A percentile compares a stretch with the other conserved stretches of the same genome.
phyloP scores from a whole-genome alignment of 164 flowering plant genomes.

The Paratinospora sagittata region DNA sequence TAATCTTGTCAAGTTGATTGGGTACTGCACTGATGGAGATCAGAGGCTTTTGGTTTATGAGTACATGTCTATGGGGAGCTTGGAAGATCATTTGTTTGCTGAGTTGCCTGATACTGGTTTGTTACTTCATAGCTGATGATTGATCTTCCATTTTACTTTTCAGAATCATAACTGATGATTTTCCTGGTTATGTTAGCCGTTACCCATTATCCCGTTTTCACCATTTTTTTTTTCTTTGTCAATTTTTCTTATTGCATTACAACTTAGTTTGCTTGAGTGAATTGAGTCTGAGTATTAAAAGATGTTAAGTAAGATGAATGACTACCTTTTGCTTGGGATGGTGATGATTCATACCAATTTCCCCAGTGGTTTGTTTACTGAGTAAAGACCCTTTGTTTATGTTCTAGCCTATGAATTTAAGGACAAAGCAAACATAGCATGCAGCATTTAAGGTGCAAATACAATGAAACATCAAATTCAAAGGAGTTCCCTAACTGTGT shows the following conservation, averaged over 20 bases:
- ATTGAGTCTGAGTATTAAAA: not conserved
- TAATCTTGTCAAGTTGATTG: conserved; percentile 67
- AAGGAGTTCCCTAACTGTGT: too few relatives aligned
- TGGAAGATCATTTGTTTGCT: conserved; percentile 75
- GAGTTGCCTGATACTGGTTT: conserved; percentile 2
- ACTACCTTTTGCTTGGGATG: too few relatives aligned
- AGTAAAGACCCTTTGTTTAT: too few relatives aligned
- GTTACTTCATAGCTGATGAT: not conserved
- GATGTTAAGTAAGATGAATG: not conserved
- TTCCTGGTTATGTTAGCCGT: too few relatives aligned
- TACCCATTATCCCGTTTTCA: too few relatives aligned
- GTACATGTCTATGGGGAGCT: conserved; percentile 69
- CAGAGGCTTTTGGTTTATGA: conserved; percentile 73
- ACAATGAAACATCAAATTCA: too few relatives aligned
- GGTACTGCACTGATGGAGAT: conserved; percentile 70
- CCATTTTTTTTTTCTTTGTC: not conserved
- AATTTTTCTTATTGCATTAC: not conserved
- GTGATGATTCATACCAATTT: too few relatives aligned
- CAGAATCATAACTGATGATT: too few relatives aligned
- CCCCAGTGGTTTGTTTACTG: too few relatives aligned
- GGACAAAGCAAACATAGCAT: too few relatives aligned
- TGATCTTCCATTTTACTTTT: not conserved
- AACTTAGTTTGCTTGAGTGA: not conserved
- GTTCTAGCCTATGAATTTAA: too few relatives aligned
- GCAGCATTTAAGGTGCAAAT: too few relatives aligned